A percentile compares a stretch with the other conserved stretches of the same genome.
Conservation (phyloP, 2,329 filamentous ascomycete genomes). For the Westerdykella ornata region DNA sequence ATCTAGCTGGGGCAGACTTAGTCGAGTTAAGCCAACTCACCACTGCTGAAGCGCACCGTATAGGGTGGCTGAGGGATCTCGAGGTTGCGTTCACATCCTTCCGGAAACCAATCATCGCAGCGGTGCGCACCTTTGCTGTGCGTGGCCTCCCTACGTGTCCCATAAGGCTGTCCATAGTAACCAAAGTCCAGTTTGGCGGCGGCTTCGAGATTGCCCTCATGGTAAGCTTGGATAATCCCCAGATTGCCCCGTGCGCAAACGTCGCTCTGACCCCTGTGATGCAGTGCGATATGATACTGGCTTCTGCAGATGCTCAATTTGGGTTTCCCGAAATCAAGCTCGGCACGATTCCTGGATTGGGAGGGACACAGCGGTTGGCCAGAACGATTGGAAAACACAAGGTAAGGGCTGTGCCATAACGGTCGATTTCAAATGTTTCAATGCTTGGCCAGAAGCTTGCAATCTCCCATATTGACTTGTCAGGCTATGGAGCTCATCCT, state of each 20-base stretch:
- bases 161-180: constrained; percentile 2
- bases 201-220: constrained; percentile 94
- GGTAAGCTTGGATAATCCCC: constrained; percentile 44
- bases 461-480: constrained; percentile 7
- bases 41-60: constrained; percentile 76
- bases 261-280: constrained; percentile 37
- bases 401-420: constrained; percentile 14
- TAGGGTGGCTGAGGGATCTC: constrained; percentile 88
- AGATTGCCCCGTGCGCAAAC: background rate
- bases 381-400: constrained; percentile 47
- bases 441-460: background rate
- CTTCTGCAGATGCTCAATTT: constrained; percentile 75
- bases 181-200: constrained; percentile 57
- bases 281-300: constrained; percentile 69
- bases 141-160: constrained; percentile 2
- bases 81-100: constrained; percentile 70
- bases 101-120: constrained; percentile 87
- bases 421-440: constrained; percentile 7
- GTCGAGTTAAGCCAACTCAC: constrained; percentile 90
- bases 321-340: constrained; percentile 95
- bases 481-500: constrained; percentile 44
- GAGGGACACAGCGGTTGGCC: constrained; percentile 81
- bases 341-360: constrained; percentile 82
- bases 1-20: constrained; percentile 78
- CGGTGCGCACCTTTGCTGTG: constrained; percentile 78